Base-by-base conservation (phyloP, 169 alveolate species). In the Plasmodium falciparum region DNA sequence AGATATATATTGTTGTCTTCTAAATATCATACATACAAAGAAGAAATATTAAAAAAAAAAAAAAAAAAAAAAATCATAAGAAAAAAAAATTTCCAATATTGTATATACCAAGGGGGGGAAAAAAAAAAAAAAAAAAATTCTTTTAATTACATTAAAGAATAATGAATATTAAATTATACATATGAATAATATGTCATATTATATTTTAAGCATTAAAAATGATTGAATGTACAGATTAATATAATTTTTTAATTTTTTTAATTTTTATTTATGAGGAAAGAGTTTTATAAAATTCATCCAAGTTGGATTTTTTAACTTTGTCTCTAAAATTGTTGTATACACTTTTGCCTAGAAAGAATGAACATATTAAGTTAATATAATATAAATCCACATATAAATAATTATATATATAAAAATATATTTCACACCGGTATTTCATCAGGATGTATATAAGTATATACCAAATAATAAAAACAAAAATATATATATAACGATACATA, bases 281-380 rank as follows among this genome's bases (percentile, higher is more conserved):
- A 63, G 17, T 69, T 17, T 67, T 69, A 54, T 66, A 86, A 58
- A 71, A 45, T 49, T 86, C 76, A n/a, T 72, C 92, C 33, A 86
- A 86, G 61, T 33, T 13, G 5, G 50, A 22, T 71, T 72, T 49
- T 45, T 80, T 86, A 61, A 86, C 12, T 86, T 72, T 71, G 75
- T 86, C 71, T 50, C 73, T 86, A n/a, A 86, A 59, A 43, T 86
- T 15, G 75, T 70, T 71, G 73, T 71, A 86, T 56, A 86, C 70
- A 11, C 22, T 62, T 72, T n/a, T 33, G 17, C 85, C 92, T 86
- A 52, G 12, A 22, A 54, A 56, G 6, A 39, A 39, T 39, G 11
- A 39, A 39, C 7, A 39, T 39, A 39, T 39, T 39, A 8, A 39
- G 2, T 39, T 39, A 6, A 39, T 39, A 39, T 0, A 39, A 39